phyloP scores from a whole-genome alignment of 75 land plant species.

The Larix kaempferi region DNA sequence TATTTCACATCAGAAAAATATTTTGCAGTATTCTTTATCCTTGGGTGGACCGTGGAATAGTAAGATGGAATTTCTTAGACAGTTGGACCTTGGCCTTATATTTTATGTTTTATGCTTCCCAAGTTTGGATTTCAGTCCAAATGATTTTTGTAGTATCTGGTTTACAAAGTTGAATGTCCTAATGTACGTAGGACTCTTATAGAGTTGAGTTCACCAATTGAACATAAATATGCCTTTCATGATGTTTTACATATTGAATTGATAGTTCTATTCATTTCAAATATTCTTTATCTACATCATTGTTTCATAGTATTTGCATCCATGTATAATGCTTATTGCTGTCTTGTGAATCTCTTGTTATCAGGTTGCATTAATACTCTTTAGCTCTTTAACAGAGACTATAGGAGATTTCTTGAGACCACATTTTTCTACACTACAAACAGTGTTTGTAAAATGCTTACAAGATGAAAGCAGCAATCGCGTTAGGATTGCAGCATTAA shows the following conservation, averaged over 20 bases:
- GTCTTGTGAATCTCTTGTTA: constrained; percentile 3
- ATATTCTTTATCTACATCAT: not conserved
- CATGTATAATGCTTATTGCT: not conserved
- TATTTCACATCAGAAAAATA: too few species aligned
- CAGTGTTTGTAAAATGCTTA: constrained; percentile 78
- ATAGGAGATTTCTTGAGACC: constrained; percentile 80
- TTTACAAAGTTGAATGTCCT: not conserved
- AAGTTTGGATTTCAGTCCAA: too few species aligned
- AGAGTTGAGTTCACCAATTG: not conserved
- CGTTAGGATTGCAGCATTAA: constrained; percentile 93
- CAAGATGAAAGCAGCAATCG: constrained; percentile 88
- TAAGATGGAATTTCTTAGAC: too few species aligned
- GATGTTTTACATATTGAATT: not conserved
- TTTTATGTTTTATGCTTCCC: too few species aligned
- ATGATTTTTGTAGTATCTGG: not conserved
- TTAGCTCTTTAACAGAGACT: constrained; percentile 97
- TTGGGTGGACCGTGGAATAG: too few species aligned
- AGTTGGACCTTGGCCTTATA: not conserved
- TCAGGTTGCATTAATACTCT: constrained; percentile 93
- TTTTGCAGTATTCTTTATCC: too few species aligned
- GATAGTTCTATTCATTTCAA: not conserved
- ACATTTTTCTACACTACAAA: constrained; percentile 71
- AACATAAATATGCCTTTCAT: not conserved
- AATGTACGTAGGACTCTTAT: not conserved
- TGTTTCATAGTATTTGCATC: too few species aligned